A percentile compares a stretch with the other conserved stretches of the same genome.
phyloP scores from a whole-genome alignment of 768 basidiomycete genomes.

The Punctularia strigosozonata region DNA sequence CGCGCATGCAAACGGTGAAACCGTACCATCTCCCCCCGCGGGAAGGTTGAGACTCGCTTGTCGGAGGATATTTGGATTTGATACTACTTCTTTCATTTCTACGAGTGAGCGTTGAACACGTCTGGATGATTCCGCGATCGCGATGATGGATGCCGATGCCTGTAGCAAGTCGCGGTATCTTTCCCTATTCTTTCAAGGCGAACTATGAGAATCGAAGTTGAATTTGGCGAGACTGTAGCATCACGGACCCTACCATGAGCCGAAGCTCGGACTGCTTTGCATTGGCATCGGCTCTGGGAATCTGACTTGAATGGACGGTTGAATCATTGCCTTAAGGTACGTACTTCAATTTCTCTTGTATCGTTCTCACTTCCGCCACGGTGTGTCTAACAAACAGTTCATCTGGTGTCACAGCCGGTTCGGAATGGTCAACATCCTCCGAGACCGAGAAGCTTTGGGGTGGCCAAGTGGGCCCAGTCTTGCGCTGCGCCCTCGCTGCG shows the following conservation, averaged over 20 bases:
- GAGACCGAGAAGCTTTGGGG: no score
- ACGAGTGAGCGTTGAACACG: slow-evolving; percentile 52
- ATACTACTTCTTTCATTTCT: slow-evolving; percentile 43
- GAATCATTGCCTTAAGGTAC: slow-evolving; percentile 5
- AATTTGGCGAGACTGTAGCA: slow-evolving; percentile 2
- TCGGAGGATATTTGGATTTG: slow-evolving; percentile 6
- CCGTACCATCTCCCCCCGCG: slow-evolving; percentile 9
- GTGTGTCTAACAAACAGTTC: slow-evolving; percentile 62
- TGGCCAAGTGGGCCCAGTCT: no score
- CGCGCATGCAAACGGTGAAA: not conserved
- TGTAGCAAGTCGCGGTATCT: slow-evolving; percentile 81
- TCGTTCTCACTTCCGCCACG: slow-evolving; percentile 56
- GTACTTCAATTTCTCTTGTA: slow-evolving; percentile 62
- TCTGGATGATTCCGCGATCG: slow-evolving; percentile 57
- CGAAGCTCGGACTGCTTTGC: slow-evolving; percentile 81
- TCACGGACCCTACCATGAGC: slow-evolving; percentile 84
- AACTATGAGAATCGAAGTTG: slow-evolving; percentile 16
- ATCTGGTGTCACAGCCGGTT: slow-evolving; percentile 55
- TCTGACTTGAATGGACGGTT: slow-evolving; percentile 4
- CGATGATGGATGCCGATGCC: slow-evolving; percentile 76
- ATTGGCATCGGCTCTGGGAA: slow-evolving; percentile 61
- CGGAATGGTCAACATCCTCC: no score
- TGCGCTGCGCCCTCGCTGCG: no score
- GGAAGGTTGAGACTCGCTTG: slow-evolving; percentile 1
- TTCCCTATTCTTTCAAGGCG: slow-evolving; percentile 63